Evolutionary conservation across 305 asterid genomes (phyloP).

Genomic region (Plantago rigida): DNA sequence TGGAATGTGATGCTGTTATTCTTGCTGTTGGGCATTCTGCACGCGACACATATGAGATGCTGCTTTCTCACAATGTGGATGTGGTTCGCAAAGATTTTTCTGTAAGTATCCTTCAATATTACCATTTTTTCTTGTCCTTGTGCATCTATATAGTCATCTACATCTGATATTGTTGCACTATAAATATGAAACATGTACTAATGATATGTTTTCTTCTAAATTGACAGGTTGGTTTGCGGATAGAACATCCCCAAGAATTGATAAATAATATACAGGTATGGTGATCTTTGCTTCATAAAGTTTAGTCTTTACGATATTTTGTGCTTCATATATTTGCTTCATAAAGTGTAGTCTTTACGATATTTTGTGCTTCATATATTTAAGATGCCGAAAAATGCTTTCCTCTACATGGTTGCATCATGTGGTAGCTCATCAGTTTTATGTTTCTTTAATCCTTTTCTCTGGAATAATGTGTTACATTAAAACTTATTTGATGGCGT

Average conservation of each 20-base stretch:
- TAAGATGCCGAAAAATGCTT: too few species aligned
- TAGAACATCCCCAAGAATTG: conserved; percentile 94
- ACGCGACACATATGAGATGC: conserved; percentile 83
- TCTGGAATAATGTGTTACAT: too few species aligned
- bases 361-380: too few species aligned
- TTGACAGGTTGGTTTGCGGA: conserved; percentile 80
- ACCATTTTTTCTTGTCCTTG: conserved; percentile 9
- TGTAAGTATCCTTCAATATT: conserved; percentile 45
- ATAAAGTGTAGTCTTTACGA: too few species aligned
- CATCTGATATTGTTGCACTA: conserved; percentile 9
- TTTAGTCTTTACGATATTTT: too few species aligned
- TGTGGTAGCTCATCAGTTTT: too few species aligned
- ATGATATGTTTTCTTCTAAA: conserved; percentile 14
- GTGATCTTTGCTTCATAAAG: not conserved
- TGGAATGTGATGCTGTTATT: conserved; percentile 74
- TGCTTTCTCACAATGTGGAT: conserved; percentile 68
- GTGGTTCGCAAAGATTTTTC: conserved; percentile 74
- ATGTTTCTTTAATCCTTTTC: too few species aligned
- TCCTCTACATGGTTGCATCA: too few species aligned
- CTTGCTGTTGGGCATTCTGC: conserved; percentile 99
- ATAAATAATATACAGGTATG: conserved; percentile 79
- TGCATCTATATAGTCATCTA: conserved; percentile 15
- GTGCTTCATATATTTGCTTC: too few species aligned
- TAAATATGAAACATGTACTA: conserved; percentile 5
- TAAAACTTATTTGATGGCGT: too few species aligned